Evolutionary conservation across 2,329 filamentous ascomycete species (phyloP).

Genomic region (Onygena corvina): DNA sequence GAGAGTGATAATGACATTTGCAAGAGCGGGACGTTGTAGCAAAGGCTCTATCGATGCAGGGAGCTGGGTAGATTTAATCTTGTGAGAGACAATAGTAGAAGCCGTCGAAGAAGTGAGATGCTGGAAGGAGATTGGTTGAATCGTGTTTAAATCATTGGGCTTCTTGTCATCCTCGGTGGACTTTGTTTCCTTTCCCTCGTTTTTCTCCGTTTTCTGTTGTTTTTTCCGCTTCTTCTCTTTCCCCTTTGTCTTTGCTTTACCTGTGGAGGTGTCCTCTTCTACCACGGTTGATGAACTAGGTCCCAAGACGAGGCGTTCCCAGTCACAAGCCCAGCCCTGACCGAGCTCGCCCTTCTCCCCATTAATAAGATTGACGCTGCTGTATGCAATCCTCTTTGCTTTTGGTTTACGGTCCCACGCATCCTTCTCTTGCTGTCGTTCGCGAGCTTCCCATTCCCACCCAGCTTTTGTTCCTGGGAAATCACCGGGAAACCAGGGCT

Average conservation of each 20-base stretch:
- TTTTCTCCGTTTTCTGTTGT: too few relatives aligned
- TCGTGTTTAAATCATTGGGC: conserved; percentile 9
- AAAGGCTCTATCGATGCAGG: conserved; percentile 12
- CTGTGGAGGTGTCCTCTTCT: background rate
- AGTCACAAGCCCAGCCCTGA: conserved; percentile 70
- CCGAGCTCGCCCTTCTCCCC: conserved; percentile 73
- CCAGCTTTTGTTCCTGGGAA: conserved; percentile 69
- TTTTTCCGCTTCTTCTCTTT: background rate
- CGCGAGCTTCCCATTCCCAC: conserved; percentile 59
- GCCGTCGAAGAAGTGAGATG: conserved; percentile 34
- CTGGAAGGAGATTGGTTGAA: conserved; percentile 23
- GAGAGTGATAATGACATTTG: conserved; percentile 56
- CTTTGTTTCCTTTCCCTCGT: background rate
- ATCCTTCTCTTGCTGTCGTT: conserved; percentile 47
- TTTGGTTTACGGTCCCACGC: conserved; percentile 70
- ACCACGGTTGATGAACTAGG: conserved; percentile 10
- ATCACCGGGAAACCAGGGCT: conserved; percentile 79
- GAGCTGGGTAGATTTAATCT: conserved; percentile 16
- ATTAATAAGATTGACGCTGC: conserved; percentile 59
- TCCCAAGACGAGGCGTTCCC: conserved; percentile 52
- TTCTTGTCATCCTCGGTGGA: background rate
- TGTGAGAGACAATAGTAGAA: conserved; percentile 24
- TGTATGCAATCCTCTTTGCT: conserved; percentile 66
- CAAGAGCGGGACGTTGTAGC: conserved; percentile 28
- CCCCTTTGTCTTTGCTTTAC: background rate